phyloP scores from a whole-genome alignment of 345 rosid genomes.

The sweet orange (Citrus sinensis) region DVS_A1.0 CM039163.1:1984001-1984500 shows the following conservation, averaged over 20 bases:
- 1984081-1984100: neutral
- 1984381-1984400: neutral
- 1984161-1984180: slow-evolving; percentile 75
- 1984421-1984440: neutral
- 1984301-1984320: too few species aligned
- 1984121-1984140: slow-evolving; percentile 9
- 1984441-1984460: neutral
- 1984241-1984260: neutral
- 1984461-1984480: neutral
- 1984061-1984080: neutral
- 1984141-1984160: slow-evolving; percentile 88
- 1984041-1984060: neutral
- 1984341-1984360: neutral
- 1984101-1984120: neutral
- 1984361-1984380: neutral
- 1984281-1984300: too few species aligned
- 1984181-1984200: slow-evolving; percentile 86
- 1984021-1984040: neutral
- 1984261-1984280: neutral
- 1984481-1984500: slow-evolving; percentile 69
- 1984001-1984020: neutral
- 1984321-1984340: neutral
- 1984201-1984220: slow-evolving; percentile 17
- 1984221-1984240: neutral
- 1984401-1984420: neutral